Evolutionary conservation across 2,329 filamentous ascomycete species (phyloP).

Genomic region (Fusarium solani-melongenae): DNA sequence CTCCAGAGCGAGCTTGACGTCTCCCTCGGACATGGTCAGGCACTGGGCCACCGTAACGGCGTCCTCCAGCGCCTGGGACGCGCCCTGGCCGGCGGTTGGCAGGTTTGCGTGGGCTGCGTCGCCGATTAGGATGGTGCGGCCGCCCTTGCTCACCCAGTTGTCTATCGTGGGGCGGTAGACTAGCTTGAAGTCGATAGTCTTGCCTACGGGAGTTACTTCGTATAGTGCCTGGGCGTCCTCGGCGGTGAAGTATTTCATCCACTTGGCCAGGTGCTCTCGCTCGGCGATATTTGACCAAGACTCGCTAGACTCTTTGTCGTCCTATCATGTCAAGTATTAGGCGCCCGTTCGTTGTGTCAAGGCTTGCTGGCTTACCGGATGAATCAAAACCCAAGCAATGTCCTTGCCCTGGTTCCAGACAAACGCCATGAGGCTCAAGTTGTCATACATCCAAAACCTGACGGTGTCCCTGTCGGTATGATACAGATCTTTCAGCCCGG

Average conservation of each 20-base stretch:
- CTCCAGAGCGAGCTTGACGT: conserved; percentile 14
- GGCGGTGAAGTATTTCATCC: conserved; percentile 13
- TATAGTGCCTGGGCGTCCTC: conserved; percentile 9
- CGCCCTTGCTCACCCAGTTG: conserved; percentile 12
- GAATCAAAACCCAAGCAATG: conserved; percentile 15
- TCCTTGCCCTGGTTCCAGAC: conserved; percentile 15
- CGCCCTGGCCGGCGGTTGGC: conserved; percentile 14
- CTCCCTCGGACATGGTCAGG: background rate
- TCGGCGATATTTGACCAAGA: conserved; percentile 17
- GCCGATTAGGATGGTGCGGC: conserved; percentile 15
- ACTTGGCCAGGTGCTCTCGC: conserved; percentile 7
- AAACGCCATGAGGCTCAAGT: conserved; percentile 13
- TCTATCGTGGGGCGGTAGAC: conserved; percentile 16
- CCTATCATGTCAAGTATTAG: background rate
- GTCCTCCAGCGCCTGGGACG: conserved; percentile 16
- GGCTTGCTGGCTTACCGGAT: conserved; percentile 5
- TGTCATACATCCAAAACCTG: conserved; percentile 21
- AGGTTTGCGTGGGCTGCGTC: conserved; percentile 16
- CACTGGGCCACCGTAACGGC: conserved; percentile 9
- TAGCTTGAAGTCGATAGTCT: conserved; percentile 18
- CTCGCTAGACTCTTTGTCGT: conserved; percentile 18
- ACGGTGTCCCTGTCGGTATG: conserved; percentile 6
- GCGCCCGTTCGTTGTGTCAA: background rate
- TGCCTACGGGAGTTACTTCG: conserved; percentile 5
- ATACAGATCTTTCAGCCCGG: background rate